Evolutionary conservation across 768 basidiomycete genomes (phyloP).

Genomic region (Collybiopsis luxurians): DNA sequence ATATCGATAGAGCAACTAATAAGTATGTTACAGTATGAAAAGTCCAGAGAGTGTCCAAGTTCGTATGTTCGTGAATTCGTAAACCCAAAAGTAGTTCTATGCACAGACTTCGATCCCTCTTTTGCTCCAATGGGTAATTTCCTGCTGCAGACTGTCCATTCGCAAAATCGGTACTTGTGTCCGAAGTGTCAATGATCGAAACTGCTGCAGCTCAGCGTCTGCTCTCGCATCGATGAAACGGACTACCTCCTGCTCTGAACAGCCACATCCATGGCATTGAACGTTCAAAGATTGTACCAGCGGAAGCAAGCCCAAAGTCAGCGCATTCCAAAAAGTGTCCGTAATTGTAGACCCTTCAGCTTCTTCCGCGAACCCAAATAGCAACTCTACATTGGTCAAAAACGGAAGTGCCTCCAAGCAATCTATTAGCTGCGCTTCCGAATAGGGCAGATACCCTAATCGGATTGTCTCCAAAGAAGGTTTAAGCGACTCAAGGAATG

Average conservation of each 20-base stretch:
- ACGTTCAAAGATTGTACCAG: conserved; percentile 23
- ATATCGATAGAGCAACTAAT: too few species aligned
- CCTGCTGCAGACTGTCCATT: background rate
- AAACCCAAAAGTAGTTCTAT: too few species aligned
- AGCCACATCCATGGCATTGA: conserved; percentile 32
- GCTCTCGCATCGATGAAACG: conserved; percentile 31
- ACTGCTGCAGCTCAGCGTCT: background rate
- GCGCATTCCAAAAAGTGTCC: conserved; percentile 25
- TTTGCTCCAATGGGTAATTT: background rate
- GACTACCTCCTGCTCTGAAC: conserved; percentile 21
- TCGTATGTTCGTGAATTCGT: too few species aligned
- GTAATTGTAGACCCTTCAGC: conserved; percentile 33
- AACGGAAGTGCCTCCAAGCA: conserved; percentile 27
- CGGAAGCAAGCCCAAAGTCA: conserved; percentile 21
- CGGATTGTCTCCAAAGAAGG: conserved; percentile 27
- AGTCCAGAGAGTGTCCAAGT: too few species aligned
- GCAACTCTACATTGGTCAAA: conserved; percentile 29
- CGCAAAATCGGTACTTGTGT: conserved; percentile 18
- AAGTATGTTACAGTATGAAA: too few species aligned
- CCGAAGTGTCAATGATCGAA: conserved; percentile 26
- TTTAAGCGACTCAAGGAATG: conserved; percentile 24
- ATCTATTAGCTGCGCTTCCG: conserved; percentile 28
- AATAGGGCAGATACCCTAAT: conserved; percentile 37
- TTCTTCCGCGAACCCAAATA: conserved; percentile 30
- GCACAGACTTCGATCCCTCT: background rate